Percentiles rank a stretch among this genome's conserved stretches.
These are phyloP conservation scores for Kuraishia piskuri DNA, from an alignment of 805 yeast species.

Conservation along the genomic window DNA sequence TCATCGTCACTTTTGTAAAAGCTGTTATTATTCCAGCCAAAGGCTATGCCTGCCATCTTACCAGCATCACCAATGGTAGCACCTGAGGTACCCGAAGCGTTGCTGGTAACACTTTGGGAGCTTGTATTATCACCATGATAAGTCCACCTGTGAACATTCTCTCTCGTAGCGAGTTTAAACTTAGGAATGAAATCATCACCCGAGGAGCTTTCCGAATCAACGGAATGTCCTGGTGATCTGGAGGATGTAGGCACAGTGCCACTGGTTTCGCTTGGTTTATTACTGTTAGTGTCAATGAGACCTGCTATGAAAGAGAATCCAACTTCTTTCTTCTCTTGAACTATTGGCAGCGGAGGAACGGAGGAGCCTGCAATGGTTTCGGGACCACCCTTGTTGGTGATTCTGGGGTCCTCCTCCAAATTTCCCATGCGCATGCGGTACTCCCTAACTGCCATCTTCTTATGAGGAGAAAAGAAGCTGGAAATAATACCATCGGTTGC, in stretches of 20 bases:
- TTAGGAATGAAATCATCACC: neutral
- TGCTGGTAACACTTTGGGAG: neutral
- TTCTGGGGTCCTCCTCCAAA: neutral
- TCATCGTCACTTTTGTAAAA: constrained; percentile 13
- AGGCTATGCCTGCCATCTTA: neutral
- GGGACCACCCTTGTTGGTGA: neutral
- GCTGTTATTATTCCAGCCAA: constrained; percentile 2
- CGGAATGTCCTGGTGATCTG: neutral
- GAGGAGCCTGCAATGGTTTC: neutral
- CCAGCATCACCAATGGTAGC: neutral
- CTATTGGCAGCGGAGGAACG: neutral
- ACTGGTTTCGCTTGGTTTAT: neutral
- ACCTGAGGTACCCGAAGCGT: neutral
- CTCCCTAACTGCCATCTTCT: neutral
- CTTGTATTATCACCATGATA: neutral
- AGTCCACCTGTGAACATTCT: neutral
- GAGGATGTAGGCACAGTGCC: neutral
- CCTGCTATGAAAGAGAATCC: neutral
- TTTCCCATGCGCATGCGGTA: neutral
- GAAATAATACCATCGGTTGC: neutral
- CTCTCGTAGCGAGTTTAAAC: neutral
- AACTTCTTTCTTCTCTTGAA: neutral
- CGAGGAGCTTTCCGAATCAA: neutral
- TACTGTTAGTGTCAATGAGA: neutral
- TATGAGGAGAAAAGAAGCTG: neutral